Base-by-base conservation (phyloP, 371 early-diverging fungal genomes). In the Syncephalastrum racemosum region DNA sequence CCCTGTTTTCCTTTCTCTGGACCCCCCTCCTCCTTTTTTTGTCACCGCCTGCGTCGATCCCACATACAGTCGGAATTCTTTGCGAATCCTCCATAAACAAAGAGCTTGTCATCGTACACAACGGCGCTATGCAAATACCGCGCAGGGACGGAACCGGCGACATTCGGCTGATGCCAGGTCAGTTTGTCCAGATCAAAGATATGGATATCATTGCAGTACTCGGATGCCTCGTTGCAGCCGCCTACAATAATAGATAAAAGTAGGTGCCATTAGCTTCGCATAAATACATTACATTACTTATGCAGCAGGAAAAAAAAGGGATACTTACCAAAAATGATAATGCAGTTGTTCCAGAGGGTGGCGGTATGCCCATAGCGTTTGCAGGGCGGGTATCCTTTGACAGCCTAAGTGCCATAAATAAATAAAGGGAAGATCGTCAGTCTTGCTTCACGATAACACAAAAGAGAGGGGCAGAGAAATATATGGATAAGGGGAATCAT, bases 41-140 rank as follows among this genome's bases (percentile, higher is more conserved):
- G 50, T 25, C 50, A 16, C 46, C 16, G 14, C 22, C 19, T 45
- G 16, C 22, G 22, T 22, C 22, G 19, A 25, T 46, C 19, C 48
- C 18, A 58, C 76, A 70, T 78, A 80, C 85, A 81, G 45, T 86
- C 85, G 27, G 83, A 67, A 44, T 75, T 79, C 55, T 76, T 78
- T 19, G 83, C 81, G 59, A 86, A 80, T 8, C 88, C 88, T 24
- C 88, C 88, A 58, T 83, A 88, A 23, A 88, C 70, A 60, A 81
- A 82, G 46, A 88, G 61, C 62, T 80, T 85, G 63, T 84, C 79
- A 41, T 82, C 71, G 66, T 77, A 82, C 4, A 85, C 79, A 1
- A 77, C 75, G 8, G 88, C 86, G 24, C 83, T 81, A 46, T 88
- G 88, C 14, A 84, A 63, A 49, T 82, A 82, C 8, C 86, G 77